Evolutionary conservation across 805 yeast genomes (phyloP).

Genomic region (Yarrowia phangngaensis): DNA sequence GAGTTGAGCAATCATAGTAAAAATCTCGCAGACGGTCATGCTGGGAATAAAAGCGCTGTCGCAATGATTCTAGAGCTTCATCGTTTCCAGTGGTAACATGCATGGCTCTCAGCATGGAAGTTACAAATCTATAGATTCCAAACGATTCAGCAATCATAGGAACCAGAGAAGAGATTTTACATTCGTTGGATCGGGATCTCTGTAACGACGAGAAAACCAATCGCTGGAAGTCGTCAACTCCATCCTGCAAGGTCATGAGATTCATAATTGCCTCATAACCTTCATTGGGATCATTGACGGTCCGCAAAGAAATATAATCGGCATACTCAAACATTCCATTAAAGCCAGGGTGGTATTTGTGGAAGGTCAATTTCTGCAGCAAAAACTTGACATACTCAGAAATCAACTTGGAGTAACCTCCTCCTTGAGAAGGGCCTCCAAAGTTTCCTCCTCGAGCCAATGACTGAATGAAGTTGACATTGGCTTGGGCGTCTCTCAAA

Average conservation of each 20-base stretch:
- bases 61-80: slow-evolving; percentile 72
- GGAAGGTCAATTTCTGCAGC: slow-evolving; percentile 73
- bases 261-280: slow-evolving; percentile 88
- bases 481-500: slow-evolving; percentile 72
- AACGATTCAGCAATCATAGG: slow-evolving; percentile 88
- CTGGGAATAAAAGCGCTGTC: slow-evolving; percentile 67
- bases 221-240: slow-evolving; percentile 72
- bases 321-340: slow-evolving; percentile 95
- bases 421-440: slow-evolving; percentile 26
- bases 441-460: slow-evolving; percentile 47
- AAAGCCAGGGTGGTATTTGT: slow-evolving; percentile 78
- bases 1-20: slow-evolving; percentile 83
- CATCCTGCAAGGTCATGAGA: slow-evolving; percentile 79
- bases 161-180: slow-evolving; percentile 79
- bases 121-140: slow-evolving; percentile 85
- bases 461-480: slow-evolving; percentile 72
- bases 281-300: slow-evolving; percentile 90
- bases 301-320: slow-evolving; percentile 82
- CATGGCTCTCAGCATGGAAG: slow-evolving; percentile 88
- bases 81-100: slow-evolving; percentile 66
- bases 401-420: slow-evolving; percentile 63
- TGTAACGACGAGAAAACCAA: slow-evolving; percentile 68
- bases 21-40: slow-evolving; percentile 70
- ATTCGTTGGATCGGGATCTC: slow-evolving; percentile 58
- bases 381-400: slow-evolving; percentile 70